Evolutionary conservation across 2,329 filamentous ascomycete genomes (phyloP).

Genomic region (Karstenula rhodostoma): DNA sequence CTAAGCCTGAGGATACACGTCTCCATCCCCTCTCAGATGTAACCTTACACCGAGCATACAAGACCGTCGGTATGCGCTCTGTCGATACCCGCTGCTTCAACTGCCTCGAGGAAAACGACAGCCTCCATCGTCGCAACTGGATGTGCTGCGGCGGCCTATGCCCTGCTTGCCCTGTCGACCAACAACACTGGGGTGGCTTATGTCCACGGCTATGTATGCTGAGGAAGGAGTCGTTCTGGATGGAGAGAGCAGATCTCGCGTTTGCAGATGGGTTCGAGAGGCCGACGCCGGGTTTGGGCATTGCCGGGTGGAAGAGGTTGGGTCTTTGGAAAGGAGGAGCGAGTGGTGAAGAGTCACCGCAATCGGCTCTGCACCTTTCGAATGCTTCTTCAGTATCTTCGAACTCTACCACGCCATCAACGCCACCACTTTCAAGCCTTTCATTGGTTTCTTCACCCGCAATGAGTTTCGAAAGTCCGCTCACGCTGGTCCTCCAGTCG

Average conservation of each 20-base stretch:
- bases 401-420: not conserved
- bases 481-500: not conserved
- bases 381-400: not conserved
- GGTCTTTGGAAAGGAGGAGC: not conserved
- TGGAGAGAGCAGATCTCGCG: not conserved
- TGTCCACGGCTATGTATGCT: constrained; percentile 5
- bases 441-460: not conserved
- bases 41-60: not conserved
- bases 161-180: not conserved
- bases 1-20: not conserved
- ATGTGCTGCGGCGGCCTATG: not conserved
- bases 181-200: constrained; percentile 4
- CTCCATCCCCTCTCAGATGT: not conserved
- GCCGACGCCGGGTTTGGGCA: not conserved
- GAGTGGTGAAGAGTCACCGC: not conserved
- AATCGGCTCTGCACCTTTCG: not conserved
- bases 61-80: not conserved
- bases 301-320: not conserved
- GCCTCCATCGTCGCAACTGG: not conserved
- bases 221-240: constrained; percentile 4
- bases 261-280: not conserved
- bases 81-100: constrained; percentile 9
- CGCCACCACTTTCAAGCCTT: not conserved
- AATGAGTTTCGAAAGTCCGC: not conserved
- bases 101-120: not conserved